Evolutionary conservation across 768 basidiomycete genomes (phyloP).

Genomic region (Hebeloma cylindrosporum): DNA sequence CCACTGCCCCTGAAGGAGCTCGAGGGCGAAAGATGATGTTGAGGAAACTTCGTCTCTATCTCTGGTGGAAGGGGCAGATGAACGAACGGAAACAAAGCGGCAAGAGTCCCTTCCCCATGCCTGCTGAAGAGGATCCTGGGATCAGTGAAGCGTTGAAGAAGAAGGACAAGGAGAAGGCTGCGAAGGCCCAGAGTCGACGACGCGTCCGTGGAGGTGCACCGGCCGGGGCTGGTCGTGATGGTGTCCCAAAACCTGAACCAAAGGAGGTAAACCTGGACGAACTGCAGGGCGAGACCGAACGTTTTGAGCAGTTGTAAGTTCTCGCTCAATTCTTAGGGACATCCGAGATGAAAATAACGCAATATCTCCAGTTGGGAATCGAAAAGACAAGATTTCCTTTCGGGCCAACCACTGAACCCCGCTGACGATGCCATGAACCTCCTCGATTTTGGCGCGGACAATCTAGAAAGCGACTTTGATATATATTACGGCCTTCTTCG

Average conservation of each 20-base stretch:
- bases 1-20: constrained; percentile 52
- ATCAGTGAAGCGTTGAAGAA: constrained; percentile 75
- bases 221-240: constrained; percentile 17
- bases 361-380: constrained; percentile 33
- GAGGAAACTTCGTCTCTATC: constrained; percentile 64
- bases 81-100: constrained; percentile 37
- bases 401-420: constrained; percentile 20
- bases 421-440: constrained; percentile 29
- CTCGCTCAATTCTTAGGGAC: no score
- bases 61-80: constrained; percentile 77
- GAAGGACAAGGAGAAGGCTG: constrained; percentile 68
- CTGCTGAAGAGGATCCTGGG: constrained; percentile 33
- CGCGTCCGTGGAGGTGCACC: constrained; percentile 76
- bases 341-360: no score
- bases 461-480: constrained; percentile 63
- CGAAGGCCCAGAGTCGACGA: constrained; percentile 62
- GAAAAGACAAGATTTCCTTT: constrained; percentile 24
- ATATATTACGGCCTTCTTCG: constrained; percentile 75
- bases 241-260: constrained; percentile 18
- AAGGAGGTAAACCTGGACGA: constrained; percentile 31
- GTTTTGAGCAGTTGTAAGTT: constrained; percentile 60
- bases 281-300: constrained; percentile 47
- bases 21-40: constrained; percentile 82
- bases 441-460: constrained; percentile 37
- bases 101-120: constrained; percentile 26